phyloP scores from a whole-genome alignment of 2,329 filamentous ascomycete genomes.

The Colletotrichum shisoi region DNA sequence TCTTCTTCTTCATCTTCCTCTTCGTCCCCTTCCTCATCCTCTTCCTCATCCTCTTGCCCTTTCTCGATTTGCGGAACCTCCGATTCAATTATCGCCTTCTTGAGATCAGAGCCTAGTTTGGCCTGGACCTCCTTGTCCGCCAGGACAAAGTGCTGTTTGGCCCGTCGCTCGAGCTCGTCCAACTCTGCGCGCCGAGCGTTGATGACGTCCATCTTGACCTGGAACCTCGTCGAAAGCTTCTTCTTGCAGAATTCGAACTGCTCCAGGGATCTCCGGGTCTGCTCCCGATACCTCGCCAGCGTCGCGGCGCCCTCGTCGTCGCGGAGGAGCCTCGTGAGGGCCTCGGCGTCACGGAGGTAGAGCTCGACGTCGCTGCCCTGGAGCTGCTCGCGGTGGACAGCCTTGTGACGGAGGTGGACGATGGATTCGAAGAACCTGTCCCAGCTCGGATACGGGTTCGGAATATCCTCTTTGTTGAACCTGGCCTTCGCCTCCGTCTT shows the following conservation, averaged over 20 bases:
- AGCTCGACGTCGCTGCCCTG: background rate
- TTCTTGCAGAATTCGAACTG: background rate
- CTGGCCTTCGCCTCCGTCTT: background rate
- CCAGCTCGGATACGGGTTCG: background rate
- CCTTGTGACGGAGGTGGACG: background rate
- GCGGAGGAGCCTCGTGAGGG: conserved; percentile 23
- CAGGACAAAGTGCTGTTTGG: background rate
- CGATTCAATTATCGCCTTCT: background rate
- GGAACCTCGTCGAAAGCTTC: background rate
- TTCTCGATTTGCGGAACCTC: background rate
- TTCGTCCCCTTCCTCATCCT: background rate
- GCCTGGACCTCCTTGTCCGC: background rate
- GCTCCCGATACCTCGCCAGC: background rate
- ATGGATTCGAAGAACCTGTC: conserved; percentile 5
- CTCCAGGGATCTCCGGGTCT: background rate
- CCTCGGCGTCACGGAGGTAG: background rate
- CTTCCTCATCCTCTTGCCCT: background rate
- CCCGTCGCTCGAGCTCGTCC: background rate
- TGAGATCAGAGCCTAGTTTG: background rate
- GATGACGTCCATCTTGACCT: conserved; percentile 1
- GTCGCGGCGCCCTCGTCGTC: conserved; percentile 46
- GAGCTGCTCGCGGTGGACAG: background rate
- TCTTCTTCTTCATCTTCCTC: too few relatives aligned
- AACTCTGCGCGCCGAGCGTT: background rate
- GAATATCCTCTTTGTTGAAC: background rate